These are phyloP conservation scores for Narthecium ossifragum DNA, from an alignment of 106 monocot species.

Conservation along the genomic window DNA sequence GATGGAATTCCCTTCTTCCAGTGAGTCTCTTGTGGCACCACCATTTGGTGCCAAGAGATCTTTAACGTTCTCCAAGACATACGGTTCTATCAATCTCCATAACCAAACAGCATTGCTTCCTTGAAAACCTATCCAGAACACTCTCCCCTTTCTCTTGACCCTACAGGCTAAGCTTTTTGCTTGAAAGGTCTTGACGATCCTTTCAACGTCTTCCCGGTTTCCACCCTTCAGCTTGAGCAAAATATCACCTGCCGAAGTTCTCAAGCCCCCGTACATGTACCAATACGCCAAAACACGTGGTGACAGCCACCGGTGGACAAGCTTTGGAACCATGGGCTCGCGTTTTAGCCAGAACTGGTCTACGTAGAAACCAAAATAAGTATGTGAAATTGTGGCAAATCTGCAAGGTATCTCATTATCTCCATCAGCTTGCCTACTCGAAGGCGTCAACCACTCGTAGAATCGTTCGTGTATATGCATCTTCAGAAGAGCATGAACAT, in stretches of 20 bases:
- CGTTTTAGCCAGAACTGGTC: slow-evolving; percentile 58
- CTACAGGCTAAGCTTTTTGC: slow-evolving; percentile 46
- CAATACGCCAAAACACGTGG: slow-evolving; percentile 77
- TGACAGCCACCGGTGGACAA: slow-evolving; percentile 84
- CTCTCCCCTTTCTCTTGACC: slow-evolving; percentile 79
- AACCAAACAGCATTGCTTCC: slow-evolving; percentile 53
- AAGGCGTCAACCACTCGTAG: slow-evolving; percentile 63
- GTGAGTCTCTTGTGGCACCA: neutral
- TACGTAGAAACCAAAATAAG: slow-evolving; percentile 65
- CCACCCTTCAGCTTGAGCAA: slow-evolving; percentile 64
- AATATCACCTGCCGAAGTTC: slow-evolving; percentile 58
- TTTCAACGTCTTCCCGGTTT: slow-evolving; percentile 52
- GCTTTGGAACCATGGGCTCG: slow-evolving; percentile 45
- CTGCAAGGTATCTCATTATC: slow-evolving; percentile 36
- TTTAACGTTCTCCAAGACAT: slow-evolving; percentile 42
- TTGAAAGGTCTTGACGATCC: slow-evolving; percentile 47
- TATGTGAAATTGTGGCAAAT: slow-evolving; percentile 65
- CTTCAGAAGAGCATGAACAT: slow-evolving; percentile 54
- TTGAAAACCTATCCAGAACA: slow-evolving; percentile 77
- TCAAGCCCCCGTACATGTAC: slow-evolving; percentile 88
- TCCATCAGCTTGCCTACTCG: slow-evolving; percentile 17
- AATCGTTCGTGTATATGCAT: slow-evolving; percentile 62
- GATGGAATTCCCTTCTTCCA: neutral
- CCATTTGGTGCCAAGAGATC: slow-evolving; percentile 20
- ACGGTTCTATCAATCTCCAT: slow-evolving; percentile 60